Conservation (phyloP, 345 rosid genomes). For the Abelmoschus esculentus region DNA sequence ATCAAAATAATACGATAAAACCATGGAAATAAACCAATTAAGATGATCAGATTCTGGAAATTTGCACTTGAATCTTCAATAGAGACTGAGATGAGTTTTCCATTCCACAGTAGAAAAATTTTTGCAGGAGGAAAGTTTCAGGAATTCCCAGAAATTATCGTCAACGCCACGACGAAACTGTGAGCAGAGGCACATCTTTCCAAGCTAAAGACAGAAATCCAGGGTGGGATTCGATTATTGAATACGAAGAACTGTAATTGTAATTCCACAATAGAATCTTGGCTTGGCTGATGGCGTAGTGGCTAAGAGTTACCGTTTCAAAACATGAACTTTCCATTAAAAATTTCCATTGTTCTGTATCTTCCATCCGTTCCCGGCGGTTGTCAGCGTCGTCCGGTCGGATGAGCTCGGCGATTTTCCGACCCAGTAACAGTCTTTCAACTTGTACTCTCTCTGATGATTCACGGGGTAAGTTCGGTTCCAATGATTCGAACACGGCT, state of each 20-base stretch:
- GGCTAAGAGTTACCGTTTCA: conserved; percentile 61
- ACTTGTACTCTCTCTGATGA: conserved; percentile 51
- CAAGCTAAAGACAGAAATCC: conserved; percentile 73
- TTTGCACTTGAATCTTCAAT: not conserved
- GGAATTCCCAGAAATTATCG: not conserved
- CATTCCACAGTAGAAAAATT: no score
- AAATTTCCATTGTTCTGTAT: conserved; percentile 62
- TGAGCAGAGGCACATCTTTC: conserved; percentile 73
- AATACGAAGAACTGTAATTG: conserved; percentile 49
- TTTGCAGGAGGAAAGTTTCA: no score
- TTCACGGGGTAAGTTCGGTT: conserved; percentile 55
- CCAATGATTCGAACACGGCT: conserved; percentile 74
- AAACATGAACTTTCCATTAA: conserved; percentile 69
- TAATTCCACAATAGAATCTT: conserved; percentile 64
- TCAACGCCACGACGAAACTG: conserved; percentile 89
- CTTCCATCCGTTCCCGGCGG: conserved; percentile 60
- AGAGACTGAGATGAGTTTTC: no score
- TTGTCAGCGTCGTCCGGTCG: conserved; percentile 41
- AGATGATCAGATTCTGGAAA: not conserved
- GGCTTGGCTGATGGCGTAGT: conserved; percentile 82
- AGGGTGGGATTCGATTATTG: conserved; percentile 50
- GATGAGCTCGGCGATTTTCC: conserved; percentile 42
- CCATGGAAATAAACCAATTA: not conserved
- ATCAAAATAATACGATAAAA: conserved; percentile 1
- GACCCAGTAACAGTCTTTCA: conserved; percentile 62